These are phyloP conservation scores for Russula sp. DNA, from an alignment of 768 basidiomycete species.

Conservation along the genomic window DNA sequence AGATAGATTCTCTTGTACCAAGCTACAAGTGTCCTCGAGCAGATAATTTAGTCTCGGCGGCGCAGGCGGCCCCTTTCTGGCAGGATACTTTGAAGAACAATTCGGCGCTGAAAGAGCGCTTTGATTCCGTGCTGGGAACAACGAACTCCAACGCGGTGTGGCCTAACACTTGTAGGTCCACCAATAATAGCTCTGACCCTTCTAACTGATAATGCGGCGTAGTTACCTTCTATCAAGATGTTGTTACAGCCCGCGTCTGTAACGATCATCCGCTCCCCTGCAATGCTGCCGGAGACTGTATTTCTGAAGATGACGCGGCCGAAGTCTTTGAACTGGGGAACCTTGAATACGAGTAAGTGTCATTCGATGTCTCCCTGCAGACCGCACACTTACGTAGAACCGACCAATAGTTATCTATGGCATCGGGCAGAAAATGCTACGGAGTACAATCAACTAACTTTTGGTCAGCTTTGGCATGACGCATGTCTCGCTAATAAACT, in stretches of 20 bases:
- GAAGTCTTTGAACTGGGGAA: constrained; percentile 38
- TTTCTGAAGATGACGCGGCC: constrained; percentile 41
- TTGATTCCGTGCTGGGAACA: constrained; percentile 43
- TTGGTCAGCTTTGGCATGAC: constrained; percentile 34
- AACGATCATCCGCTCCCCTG: constrained; percentile 45
- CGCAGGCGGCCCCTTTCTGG: constrained; percentile 47
- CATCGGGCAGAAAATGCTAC: constrained; percentile 45
- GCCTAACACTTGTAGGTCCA: constrained; percentile 45
- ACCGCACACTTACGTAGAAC: not conserved
- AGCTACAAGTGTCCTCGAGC: constrained; percentile 45
- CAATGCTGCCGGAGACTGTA: constrained; percentile 43
- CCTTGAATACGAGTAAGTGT: constrained; percentile 39
- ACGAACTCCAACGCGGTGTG: constrained; percentile 38
- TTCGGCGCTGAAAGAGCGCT: constrained; percentile 37
- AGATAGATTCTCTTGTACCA: constrained; percentile 49
- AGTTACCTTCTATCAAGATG: constrained; percentile 51
- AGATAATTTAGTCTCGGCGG: constrained; percentile 39
- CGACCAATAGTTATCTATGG: constrained; percentile 45
- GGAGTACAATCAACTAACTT: constrained; percentile 43
- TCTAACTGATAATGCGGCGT: not conserved
- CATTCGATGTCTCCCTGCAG: not conserved
- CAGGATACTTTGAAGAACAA: constrained; percentile 43
- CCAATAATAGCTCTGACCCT: not conserved
- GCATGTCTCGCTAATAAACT: not conserved
- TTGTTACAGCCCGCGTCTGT: constrained; percentile 47